phyloP scores from a whole-genome alignment of 352 stramenopile genomes.

The Phytopythium ostracodes region DNA sequence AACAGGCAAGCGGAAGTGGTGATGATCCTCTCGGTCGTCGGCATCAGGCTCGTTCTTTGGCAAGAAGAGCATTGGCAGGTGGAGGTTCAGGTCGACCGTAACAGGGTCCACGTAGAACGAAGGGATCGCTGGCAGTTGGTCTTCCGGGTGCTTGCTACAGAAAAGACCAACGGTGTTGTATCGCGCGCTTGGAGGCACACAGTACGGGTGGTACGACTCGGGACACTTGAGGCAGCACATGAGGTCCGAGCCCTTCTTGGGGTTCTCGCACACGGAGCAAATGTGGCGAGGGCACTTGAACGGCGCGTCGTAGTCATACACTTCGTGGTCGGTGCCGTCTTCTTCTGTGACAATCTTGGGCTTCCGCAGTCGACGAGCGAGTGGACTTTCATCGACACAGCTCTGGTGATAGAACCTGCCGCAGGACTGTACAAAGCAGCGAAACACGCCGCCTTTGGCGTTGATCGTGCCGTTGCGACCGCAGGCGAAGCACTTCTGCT shows the following conservation, averaged over 20 bases:
- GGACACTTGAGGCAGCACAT: conserved; percentile 92
- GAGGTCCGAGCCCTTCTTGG: conserved; percentile 68
- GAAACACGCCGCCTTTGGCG: conserved; percentile 81
- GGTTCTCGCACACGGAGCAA: conserved; percentile 76
- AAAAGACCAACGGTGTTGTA: conserved; percentile 92
- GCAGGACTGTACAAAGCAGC: conserved; percentile 57
- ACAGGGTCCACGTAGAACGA: conserved; percentile 71
- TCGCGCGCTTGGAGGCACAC: conserved; percentile 85
- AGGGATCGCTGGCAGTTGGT: conserved; percentile 76
- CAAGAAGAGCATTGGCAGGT: conserved; percentile 75
- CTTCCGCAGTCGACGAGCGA: conserved; percentile 47
- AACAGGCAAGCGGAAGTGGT: conserved; percentile 78
- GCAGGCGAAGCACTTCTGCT: conserved; percentile 89
- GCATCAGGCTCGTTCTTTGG: conserved; percentile 58
- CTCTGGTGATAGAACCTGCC: conserved; percentile 86
- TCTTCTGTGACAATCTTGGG: conserved; percentile 22
- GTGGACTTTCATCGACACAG: conserved; percentile 61
- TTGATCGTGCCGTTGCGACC: conserved; percentile 84
- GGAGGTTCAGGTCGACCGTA: conserved; percentile 72
- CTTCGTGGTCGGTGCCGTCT: conserved; percentile 30
- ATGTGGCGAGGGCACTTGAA: conserved; percentile 88
- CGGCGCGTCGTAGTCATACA: conserved; percentile 70
- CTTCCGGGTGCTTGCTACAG: conserved; percentile 85
- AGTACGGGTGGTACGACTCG: conserved; percentile 90
- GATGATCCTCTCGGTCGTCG: conserved; percentile 40